phyloP scores from a whole-genome alignment of 1,284 basidiomycete genomes.

The Tremellales sp. region DNA sequence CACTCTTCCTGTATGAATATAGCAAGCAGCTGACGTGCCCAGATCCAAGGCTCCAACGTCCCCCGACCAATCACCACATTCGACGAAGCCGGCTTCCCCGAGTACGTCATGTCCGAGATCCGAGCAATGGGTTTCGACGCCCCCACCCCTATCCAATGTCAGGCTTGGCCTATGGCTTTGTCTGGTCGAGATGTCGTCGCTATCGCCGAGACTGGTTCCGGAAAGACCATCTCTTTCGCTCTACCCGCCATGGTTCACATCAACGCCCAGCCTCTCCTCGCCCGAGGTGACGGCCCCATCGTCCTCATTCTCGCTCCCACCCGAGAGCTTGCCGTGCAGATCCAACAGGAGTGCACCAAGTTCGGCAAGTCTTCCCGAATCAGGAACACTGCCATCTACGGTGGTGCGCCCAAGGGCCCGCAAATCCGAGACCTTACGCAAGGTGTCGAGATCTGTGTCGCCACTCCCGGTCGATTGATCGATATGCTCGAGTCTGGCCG shows the following conservation, averaged over 20 bases:
- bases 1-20: not conserved
- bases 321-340: constrained; percentile 97
- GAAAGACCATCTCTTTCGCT: constrained; percentile 97
- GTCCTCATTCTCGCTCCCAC: constrained; percentile 95
- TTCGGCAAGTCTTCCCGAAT: constrained; percentile 96
- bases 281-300: constrained; percentile 94
- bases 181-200: constrained; percentile 92
- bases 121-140: constrained; percentile 83
- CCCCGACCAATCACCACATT: constrained; percentile 89
- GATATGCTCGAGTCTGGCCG: constrained; percentile 96
- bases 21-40: constrained; percentile 9
- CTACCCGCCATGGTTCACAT: constrained; percentile 99
- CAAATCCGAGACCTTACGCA: constrained; percentile 97
- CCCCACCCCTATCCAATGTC: constrained; percentile 94
- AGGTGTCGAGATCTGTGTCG: constrained; percentile 94
- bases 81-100: constrained; percentile 92
- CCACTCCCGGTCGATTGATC: constrained; percentile 90
- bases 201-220: constrained; percentile 93
- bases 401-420: constrained; percentile 95
- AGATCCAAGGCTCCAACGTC: constrained; percentile 83
- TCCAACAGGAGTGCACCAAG: constrained; percentile 97
- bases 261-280: constrained; percentile 93
- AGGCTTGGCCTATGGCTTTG: constrained; percentile 97
- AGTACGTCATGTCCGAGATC: constrained; percentile 92
- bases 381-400: constrained; percentile 97